Conservation (phyloP, 768 basidiomycete genomes). For the Leucogyrophana mollusca region DNA sequence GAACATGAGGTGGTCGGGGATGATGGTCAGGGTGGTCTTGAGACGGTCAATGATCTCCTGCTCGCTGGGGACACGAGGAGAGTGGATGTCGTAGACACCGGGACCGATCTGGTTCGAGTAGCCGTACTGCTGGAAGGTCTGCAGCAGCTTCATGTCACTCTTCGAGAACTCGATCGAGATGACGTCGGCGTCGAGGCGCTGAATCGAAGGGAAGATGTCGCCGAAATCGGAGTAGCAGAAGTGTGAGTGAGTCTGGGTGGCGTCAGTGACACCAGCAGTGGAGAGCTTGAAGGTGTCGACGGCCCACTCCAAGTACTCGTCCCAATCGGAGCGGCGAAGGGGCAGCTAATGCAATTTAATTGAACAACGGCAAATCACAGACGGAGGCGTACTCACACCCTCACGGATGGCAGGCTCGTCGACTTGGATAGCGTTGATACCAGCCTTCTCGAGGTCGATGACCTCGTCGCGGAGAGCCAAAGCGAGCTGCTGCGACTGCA, state of each 20-base stretch:
- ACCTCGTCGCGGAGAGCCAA: constrained; percentile 98
- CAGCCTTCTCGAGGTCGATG: constrained; percentile 92
- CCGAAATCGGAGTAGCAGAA: constrained; percentile 99
- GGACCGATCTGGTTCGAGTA: constrained; percentile 98
- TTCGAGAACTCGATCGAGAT: constrained; percentile 99
- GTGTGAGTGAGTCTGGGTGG: constrained; percentile 97
- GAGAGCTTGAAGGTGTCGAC: constrained; percentile 98
- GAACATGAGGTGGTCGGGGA: constrained; percentile 79
- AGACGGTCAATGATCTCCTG: constrained; percentile 95
- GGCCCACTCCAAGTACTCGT: constrained; percentile 94
- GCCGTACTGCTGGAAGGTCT: constrained; percentile 91
- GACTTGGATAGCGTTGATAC: constrained; percentile 97
- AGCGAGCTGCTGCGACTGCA: constrained; percentile 98
- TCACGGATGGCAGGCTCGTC: constrained; percentile 99
- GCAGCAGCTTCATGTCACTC: constrained; percentile 96
- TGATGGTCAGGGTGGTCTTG: constrained; percentile 76
- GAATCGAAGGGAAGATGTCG: constrained; percentile 97
- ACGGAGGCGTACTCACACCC: constrained; percentile 58
- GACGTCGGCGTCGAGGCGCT: constrained; percentile 95
- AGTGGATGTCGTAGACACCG: constrained; percentile 99
- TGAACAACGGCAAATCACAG: constrained; percentile 1
- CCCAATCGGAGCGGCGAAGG: constrained; percentile 95
- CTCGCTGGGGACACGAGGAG: constrained; percentile 92
- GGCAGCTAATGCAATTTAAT: constrained; percentile 60
- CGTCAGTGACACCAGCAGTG: constrained; percentile 92